Conservation (phyloP, 768 basidiomycete species). For the Boletus vinaceobasis region DNA sequence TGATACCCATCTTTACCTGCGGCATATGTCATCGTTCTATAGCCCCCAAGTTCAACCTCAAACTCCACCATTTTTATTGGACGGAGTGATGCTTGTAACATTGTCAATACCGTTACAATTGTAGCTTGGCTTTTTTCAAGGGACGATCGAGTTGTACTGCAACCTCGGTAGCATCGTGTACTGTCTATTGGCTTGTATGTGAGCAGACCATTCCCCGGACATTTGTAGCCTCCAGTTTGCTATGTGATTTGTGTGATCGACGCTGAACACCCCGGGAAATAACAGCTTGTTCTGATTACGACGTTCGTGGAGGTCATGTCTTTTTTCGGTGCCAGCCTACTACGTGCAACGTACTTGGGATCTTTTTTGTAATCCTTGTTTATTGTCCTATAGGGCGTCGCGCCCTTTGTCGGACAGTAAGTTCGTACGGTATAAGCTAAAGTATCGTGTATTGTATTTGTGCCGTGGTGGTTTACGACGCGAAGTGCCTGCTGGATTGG, state of each 20-base stretch:
- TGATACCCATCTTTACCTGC: conserved; percentile 18
- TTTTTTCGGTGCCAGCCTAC: no score
- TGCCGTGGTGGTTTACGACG: no score
- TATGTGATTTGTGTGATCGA: neutral
- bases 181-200: conserved; percentile 4
- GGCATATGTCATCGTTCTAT: neutral
- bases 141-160: conserved; percentile 6
- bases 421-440: no score
- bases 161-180: conserved; percentile 5
- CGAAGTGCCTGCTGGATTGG: no score
- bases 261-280: neutral
- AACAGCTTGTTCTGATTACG: no score
- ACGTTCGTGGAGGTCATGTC: no score
- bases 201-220: neutral
- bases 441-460: no score
- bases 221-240: neutral
- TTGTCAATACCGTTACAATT: neutral
- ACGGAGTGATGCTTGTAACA: conserved; percentile 11
- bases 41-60: neutral
- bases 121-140: conserved; percentile 8
- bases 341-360: no score
- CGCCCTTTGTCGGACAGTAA: no score
- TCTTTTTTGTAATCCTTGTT: no score
- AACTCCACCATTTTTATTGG: neutral
- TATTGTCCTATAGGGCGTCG: no score